Base-by-base conservation (phyloP, 495 filamentous ascomycete species). In the Tuber magnatum region DNA sequence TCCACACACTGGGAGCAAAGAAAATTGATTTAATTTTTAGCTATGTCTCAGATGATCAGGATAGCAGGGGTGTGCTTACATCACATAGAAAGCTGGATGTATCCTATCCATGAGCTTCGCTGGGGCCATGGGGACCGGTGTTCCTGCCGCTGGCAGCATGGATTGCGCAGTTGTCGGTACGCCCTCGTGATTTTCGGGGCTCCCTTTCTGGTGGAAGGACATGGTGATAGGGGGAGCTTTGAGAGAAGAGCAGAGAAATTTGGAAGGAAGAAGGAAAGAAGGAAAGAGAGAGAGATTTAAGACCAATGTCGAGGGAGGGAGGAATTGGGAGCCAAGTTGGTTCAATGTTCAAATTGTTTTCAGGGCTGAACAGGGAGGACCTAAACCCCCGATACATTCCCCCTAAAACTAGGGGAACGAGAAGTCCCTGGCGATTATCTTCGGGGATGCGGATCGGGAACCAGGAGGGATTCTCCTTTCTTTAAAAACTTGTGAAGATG, bases 1-100 rank as follows among this genome's bases (percentile, higher is more conserved):
- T 98, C 95, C 95, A 99, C 81, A 89, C 84, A 77, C 94, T 98
- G 83, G 14, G 71, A 75, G 42, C 32, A 48, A 28, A 39, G 65
- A 22, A 20, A 73, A 40, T 40, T 40, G 7, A 40, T 3, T 3
- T 3, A 40, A 61, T 69, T 77, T 56, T 77, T 46, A 80, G 75
- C 24, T 22, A 28, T 61, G 14, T 56, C 56, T 32, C 41, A 56
- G 14, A 69, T 32, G n/a, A 24, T n/a, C 41, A 74, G 70, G 61
- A 65, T 65, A 70, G 12, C 28, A 71, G 80, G 85, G 74, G 85
- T 28, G 42, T 69, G 88, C 93, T 86, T 85, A 97, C 93, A 86
- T 87, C 74, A 97, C 92, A 84, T 98, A 97, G 81, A 97, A 83
- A 5, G 92, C 90, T 73, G 95, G 92, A 84, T 95, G 95, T 44